phyloP scores from a whole-genome alignment of 2,329 filamentous ascomycete genomes.

The Thermoascus crustaceus region DNA sequence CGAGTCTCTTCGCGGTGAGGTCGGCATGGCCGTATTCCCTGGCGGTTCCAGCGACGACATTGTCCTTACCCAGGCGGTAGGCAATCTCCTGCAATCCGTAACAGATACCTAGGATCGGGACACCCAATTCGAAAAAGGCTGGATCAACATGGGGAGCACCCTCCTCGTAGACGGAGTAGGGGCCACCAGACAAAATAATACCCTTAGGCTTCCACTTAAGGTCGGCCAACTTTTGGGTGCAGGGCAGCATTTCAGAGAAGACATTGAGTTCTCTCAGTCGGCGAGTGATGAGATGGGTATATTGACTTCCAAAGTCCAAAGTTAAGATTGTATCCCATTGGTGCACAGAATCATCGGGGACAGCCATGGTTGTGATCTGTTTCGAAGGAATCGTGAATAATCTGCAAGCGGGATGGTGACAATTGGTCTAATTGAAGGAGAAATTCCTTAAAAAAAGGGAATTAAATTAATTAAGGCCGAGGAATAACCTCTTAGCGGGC shows the following conservation, averaged over 20 bases:
- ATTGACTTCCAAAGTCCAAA: neutral
- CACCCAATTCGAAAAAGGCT: conserved; percentile 65
- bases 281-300: conserved; percentile 63
- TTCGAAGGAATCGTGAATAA: no score
- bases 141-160: conserved; percentile 74
- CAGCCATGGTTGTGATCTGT: no score
- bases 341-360: no score
- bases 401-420: no score
- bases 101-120: conserved; percentile 53
- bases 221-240: conserved; percentile 71
- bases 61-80: conserved; percentile 56
- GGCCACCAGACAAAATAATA: conserved; percentile 67
- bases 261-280: conserved; percentile 70
- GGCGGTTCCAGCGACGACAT: conserved; percentile 60
- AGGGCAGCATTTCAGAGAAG: conserved; percentile 82
- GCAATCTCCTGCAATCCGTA: conserved; percentile 64
- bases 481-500: no score
- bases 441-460: no score
- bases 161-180: conserved; percentile 72
- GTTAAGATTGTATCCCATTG: conserved; percentile 1
- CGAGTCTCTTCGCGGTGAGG: conserved; percentile 30
- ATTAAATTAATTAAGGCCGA: no score
- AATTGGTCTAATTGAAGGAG: no score
- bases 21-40: conserved; percentile 65
- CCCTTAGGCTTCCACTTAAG: conserved; percentile 74